These are phyloP conservation scores for Thalassiosira pacifica DNA, from an alignment of 352 stramenopile species.

Conservation along the genomic window DNA sequence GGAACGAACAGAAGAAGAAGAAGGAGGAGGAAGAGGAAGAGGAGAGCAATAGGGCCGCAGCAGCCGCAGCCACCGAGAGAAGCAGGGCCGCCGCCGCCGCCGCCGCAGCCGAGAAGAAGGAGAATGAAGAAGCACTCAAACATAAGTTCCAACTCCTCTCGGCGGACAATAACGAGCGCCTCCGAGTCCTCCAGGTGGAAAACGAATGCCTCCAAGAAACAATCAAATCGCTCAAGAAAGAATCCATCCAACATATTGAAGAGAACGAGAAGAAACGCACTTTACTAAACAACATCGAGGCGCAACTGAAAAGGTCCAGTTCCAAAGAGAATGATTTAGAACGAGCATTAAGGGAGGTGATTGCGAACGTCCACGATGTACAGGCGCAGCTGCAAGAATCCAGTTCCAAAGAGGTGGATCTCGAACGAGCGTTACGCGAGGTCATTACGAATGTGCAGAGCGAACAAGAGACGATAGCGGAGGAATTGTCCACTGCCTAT, in stretches of 20 bases:
- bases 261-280: constrained; percentile 6
- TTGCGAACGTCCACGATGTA: constrained; percentile 19
- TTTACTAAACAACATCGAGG: constrained; percentile 19
- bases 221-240: background rate
- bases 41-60: background rate
- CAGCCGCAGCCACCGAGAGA: background rate
- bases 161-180: too few relatives aligned
- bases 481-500: constrained; percentile 18
- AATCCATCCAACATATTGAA: constrained; percentile 15
- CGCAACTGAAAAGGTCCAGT: too few relatives aligned
- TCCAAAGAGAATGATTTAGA: too few relatives aligned
- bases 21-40: constrained; percentile 8
- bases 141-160: too few relatives aligned
- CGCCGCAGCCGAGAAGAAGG: too few relatives aligned
- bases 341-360: too few relatives aligned
- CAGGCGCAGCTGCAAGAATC: constrained; percentile 25
- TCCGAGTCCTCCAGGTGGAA: too few relatives aligned
- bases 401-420: constrained; percentile 25
- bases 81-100: too few relatives aligned
- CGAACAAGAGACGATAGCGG: constrained; percentile 12
- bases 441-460: constrained; percentile 39
- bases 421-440: constrained; percentile 17
- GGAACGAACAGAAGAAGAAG: constrained; percentile 12
- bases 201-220: constrained; percentile 7
- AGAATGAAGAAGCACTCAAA: too few relatives aligned